phyloP scores from a whole-genome alignment of 2,329 filamentous ascomycete species.

The Paraphaeosphaeria minitans region DNA sequence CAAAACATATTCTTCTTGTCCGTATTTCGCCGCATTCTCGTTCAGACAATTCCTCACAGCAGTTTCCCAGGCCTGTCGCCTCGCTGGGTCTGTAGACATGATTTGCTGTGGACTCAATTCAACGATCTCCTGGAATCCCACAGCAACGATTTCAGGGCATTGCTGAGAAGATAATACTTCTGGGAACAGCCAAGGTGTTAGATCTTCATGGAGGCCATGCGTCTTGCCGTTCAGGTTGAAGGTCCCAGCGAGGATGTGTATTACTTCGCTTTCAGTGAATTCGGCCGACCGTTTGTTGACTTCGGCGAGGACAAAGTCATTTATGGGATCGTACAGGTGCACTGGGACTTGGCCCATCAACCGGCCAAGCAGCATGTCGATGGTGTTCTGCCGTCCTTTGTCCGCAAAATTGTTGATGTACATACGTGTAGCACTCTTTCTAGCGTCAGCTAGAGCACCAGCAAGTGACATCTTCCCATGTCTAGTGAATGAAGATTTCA shows the following conservation, averaged over 20 bases:
- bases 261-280: slow-evolving; percentile 74
- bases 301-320: slow-evolving; percentile 83
- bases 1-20: slow-evolving; percentile 82
- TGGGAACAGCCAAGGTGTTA: slow-evolving; percentile 85
- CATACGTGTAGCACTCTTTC: slow-evolving; percentile 90
- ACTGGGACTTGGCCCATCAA: slow-evolving; percentile 83
- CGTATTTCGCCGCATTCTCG: slow-evolving; percentile 65
- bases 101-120: slow-evolving; percentile 97
- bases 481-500: slow-evolving; percentile 94
- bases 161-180: slow-evolving; percentile 60
- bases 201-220: slow-evolving; percentile 75
- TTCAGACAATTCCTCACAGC: slow-evolving; percentile 82
- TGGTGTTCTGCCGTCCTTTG: slow-evolving; percentile 89
- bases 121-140: slow-evolving; percentile 98
- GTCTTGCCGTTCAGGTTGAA: slow-evolving; percentile 95
- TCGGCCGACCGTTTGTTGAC: slow-evolving; percentile 69
- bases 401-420: slow-evolving; percentile 99
- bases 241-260: slow-evolving; percentile 84
- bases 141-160: slow-evolving; percentile 83
- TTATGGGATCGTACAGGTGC: slow-evolving; percentile 90
- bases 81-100: slow-evolving; percentile 93
- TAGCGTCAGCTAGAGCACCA: slow-evolving; percentile 89
- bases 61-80: slow-evolving; percentile 84
- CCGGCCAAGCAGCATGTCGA: slow-evolving; percentile 87
- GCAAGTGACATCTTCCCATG: slow-evolving; percentile 95